These are phyloP conservation scores for Immersiporthe knoxdaviesiana DNA, from an alignment of 2,329 filamentous ascomycete species.

Conservation along the genomic window DNA sequence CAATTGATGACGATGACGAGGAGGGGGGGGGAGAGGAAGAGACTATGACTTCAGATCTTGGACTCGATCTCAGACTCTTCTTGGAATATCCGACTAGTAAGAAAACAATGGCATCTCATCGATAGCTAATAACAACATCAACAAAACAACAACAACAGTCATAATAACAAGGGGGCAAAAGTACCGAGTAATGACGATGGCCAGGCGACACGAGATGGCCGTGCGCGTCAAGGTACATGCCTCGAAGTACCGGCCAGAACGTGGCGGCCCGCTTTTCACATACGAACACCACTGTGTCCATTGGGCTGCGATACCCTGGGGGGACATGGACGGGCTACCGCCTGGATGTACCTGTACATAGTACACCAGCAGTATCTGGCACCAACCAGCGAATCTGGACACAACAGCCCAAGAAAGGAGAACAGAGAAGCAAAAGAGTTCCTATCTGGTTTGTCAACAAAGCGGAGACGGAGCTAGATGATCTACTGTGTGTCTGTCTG, in stretches of 20 bases:
- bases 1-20: background rate
- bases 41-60: too few relatives aligned
- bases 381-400: too few relatives aligned
- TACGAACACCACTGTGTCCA: background rate
- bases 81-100: background rate
- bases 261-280: background rate
- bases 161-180: background rate
- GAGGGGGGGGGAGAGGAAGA: too few relatives aligned
- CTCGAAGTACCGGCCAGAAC: background rate
- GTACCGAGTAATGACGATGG: background rate
- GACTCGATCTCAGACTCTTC: background rate
- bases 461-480: too few relatives aligned
- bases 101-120: background rate
- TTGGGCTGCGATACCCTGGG: background rate
- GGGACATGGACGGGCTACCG: background rate
- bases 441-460: background rate
- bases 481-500: too few relatives aligned
- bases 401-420: too few relatives aligned
- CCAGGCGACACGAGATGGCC: conserved; percentile 10
- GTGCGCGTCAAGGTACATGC: conserved; percentile 1
- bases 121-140: background rate
- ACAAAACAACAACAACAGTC: background rate
- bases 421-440: too few relatives aligned
- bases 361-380: too few relatives aligned
- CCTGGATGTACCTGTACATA: background rate